Conservation (phyloP, 1,139 yeast genomes). For the Taphrina confusa region DNA sequence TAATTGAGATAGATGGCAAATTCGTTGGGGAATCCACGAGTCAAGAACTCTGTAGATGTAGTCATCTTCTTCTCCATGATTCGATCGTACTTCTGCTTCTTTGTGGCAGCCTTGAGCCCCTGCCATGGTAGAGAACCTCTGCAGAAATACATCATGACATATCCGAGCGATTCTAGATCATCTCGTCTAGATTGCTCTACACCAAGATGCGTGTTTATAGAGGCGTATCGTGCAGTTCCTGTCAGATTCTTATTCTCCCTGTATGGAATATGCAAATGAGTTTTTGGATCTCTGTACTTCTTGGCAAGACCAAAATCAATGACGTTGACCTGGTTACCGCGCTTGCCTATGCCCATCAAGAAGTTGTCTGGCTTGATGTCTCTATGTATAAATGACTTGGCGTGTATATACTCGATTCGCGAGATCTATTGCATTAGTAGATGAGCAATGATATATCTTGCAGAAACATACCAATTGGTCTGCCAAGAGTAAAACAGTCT, state of each 20-base stretch:
- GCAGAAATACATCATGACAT: slow-evolving; percentile 88
- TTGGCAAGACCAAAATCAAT: slow-evolving; percentile 98
- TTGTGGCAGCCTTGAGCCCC: slow-evolving; percentile 96
- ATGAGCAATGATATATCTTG: not conserved
- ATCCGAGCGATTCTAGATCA: slow-evolving; percentile 92
- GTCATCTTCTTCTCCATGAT: slow-evolving; percentile 96
- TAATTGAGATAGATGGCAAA: slow-evolving; percentile 86
- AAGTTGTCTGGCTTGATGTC: slow-evolving; percentile 95
- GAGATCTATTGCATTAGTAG: slow-evolving; percentile 52
- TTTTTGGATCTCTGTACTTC: slow-evolving; percentile 91
- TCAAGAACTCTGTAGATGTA: slow-evolving; percentile 82
- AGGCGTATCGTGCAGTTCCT: slow-evolving; percentile 96
- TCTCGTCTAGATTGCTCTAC: slow-evolving; percentile 96
- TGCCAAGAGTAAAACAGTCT: slow-evolving; percentile 87
- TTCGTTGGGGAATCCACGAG: slow-evolving; percentile 89
- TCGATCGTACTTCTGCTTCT: slow-evolving; percentile 93
- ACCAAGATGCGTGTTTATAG: slow-evolving; percentile 93
- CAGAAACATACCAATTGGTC: slow-evolving; percentile 62
- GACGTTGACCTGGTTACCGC: slow-evolving; percentile 92
- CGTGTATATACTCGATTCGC: slow-evolving; percentile 92
- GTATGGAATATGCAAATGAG: slow-evolving; percentile 93
- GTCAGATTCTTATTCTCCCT: slow-evolving; percentile 94
- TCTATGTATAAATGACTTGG: slow-evolving; percentile 86
- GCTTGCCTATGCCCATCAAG: slow-evolving; percentile 92
- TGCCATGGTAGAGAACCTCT: slow-evolving; percentile 98